These are phyloP conservation scores for Biscogniauxia marginata DNA, from an alignment of 2,329 filamentous ascomycete genomes.

Conservation along the genomic window DNA sequence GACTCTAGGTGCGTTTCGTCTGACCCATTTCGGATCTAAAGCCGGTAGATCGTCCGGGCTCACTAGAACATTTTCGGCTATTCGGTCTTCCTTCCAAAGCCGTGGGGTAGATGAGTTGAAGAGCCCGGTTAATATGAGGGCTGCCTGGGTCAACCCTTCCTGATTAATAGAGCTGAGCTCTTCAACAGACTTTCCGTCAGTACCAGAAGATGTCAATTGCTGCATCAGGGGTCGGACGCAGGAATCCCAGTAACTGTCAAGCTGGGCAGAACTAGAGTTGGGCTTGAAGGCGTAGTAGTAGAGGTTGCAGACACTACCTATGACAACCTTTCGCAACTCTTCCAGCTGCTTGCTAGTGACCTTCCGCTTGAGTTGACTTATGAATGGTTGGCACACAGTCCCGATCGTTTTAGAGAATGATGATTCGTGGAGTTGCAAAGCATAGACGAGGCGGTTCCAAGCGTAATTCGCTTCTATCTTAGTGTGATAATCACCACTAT, in stretches of 20 bases:
- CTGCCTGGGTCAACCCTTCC: slow-evolving; percentile 57
- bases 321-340: slow-evolving; percentile 54
- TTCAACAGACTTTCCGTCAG: slow-evolving; percentile 29
- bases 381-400: slow-evolving; percentile 64
- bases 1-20: slow-evolving; percentile 66
- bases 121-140: slow-evolving; percentile 70
- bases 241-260: slow-evolving; percentile 77
- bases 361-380: slow-evolving; percentile 66
- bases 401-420: slow-evolving; percentile 55
- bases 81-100: slow-evolving; percentile 73
- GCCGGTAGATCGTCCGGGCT: slow-evolving; percentile 75
- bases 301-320: slow-evolving; percentile 75
- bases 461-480: slow-evolving; percentile 77
- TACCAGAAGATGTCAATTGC: slow-evolving; percentile 46
- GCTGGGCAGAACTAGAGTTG: slow-evolving; percentile 59
- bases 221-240: slow-evolving; percentile 66
- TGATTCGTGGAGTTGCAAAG: slow-evolving; percentile 62
- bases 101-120: slow-evolving; percentile 58
- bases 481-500: slow-evolving; percentile 68
- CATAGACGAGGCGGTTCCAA: slow-evolving; percentile 82
- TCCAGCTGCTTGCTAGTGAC: slow-evolving; percentile 55
- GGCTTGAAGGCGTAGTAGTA: slow-evolving; percentile 83
- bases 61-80: slow-evolving; percentile 57
- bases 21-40: slow-evolving; percentile 83
- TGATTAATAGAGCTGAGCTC: slow-evolving; percentile 37